Base-by-base conservation (phyloP, 2,329 filamentous ascomycete genomes). In the Fusarium illudens region DNA sequence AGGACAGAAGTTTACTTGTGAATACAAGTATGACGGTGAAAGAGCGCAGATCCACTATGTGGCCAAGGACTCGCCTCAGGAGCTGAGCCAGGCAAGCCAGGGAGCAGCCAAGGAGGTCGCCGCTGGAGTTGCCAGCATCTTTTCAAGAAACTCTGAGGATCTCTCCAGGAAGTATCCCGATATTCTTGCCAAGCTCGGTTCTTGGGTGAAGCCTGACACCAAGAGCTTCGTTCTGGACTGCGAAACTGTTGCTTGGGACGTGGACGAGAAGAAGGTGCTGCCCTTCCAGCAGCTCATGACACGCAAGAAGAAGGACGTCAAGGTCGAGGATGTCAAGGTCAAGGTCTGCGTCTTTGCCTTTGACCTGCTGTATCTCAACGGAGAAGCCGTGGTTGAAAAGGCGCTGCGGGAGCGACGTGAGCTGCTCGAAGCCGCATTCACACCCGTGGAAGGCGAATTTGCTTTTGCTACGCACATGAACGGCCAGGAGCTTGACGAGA, bases 251-350 rank as follows among this genome's bases (percentile, higher is more conserved):
- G 96, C 92, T 1, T 98, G 96, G 95, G 96, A 99, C 78, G 86
- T 93, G n/a, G 85, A 86, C 2, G 93, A 96, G 83, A 97, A 97
- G 85, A 97, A 97, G 79, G 93, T 99, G 13, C 80, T 99, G 36
- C 96, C 96, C 0, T 99, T 99, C 83, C 96, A 99, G 79, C 94
- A 97, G 77, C 86, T 99, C 44, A 98, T 98, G 96, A 98, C 96
- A 13, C 88, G 96, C 57, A 99, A 99, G 83, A 91, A 92, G 78
- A 99, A 98, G 81, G 95, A 98, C 72, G 96, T 98, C 75, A 97
- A 97, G 78, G 85, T 92, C 8, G 94, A 97, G 76, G 95, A 98
- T 72, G 92, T 98, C 65, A 97, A 96, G 77, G 91, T 98, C 80
- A 96, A 97, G 78, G 95, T 98, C 44, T 98, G 94, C 79, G 93